Percentiles rank a stretch among this genome's conserved stretches.
Conservation (phyloP, 1,284 basidiomycete species). For the Trametes sp. region DNA sequence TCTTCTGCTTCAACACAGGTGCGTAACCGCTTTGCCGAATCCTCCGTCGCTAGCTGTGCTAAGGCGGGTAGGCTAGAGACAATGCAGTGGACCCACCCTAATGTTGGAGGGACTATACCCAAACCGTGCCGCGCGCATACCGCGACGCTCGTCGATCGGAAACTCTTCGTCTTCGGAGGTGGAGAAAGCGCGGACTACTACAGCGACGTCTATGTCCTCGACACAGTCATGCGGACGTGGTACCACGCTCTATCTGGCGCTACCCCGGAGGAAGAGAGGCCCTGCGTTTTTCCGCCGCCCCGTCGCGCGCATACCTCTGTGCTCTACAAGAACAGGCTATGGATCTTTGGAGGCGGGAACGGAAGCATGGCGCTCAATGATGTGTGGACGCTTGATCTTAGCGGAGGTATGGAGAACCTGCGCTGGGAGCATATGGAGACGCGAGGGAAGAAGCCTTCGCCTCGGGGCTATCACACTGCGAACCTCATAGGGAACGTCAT, state of each 20-base stretch:
- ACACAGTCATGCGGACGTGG: slow-evolving; percentile 80
- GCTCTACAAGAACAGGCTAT: slow-evolving; percentile 75
- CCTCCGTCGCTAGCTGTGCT: not conserved
- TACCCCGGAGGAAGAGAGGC: slow-evolving; percentile 19
- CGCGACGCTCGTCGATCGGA: slow-evolving; percentile 84
- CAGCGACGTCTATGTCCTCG: slow-evolving; percentile 82
- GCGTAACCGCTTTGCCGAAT: slow-evolving; percentile 33
- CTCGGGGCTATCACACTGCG: slow-evolving; percentile 91
- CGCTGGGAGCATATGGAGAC: slow-evolving; percentile 70
- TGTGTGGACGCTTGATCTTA: slow-evolving; percentile 85
- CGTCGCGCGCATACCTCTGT: slow-evolving; percentile 90
- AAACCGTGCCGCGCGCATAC: slow-evolving; percentile 90
- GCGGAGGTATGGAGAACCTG: slow-evolving; percentile 54
- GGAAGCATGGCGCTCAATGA: slow-evolving; percentile 90
- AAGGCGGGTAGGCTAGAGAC: slow-evolving; percentile 64
- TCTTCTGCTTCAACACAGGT: slow-evolving; percentile 90
- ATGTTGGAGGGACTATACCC: slow-evolving; percentile 76
- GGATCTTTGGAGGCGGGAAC: slow-evolving; percentile 93
- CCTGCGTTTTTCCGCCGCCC: slow-evolving; percentile 55
- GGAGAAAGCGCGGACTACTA: slow-evolving; percentile 83
- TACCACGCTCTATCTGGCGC: slow-evolving; percentile 55
- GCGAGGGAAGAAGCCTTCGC: slow-evolving; percentile 59
- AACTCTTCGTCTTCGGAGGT: slow-evolving; percentile 86
- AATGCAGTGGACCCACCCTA: slow-evolving; percentile 87
- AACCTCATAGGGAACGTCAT: slow-evolving; percentile 88